Percentiles rank a stretch among this genome's conserved stretches.
Evolutionary conservation across 1,284 basidiomycete species (phyloP).

Genomic region (Leccinum subspadiceum): DNA sequence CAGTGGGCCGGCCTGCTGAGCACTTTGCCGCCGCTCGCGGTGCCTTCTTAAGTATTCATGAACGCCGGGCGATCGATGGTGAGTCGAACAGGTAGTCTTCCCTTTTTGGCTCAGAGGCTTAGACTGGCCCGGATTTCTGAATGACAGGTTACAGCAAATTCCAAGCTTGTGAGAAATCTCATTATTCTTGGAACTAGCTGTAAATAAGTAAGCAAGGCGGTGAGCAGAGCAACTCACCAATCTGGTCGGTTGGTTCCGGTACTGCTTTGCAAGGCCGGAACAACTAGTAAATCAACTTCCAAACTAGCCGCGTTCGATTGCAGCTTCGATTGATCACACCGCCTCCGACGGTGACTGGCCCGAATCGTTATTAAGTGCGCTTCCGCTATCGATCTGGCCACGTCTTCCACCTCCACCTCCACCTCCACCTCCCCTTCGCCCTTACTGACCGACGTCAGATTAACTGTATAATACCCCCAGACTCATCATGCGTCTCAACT

Average conservation of each 20-base stretch:
- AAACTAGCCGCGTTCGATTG: neutral
- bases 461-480: neutral
- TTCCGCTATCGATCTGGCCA: neutral
- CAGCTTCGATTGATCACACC: neutral
- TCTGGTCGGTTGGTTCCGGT: neutral
- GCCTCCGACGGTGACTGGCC: neutral
- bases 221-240: neutral
- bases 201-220: neutral
- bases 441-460: neutral
- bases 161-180: neutral
- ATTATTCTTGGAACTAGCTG: neutral
- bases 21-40: neutral
- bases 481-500: constrained; percentile 19
- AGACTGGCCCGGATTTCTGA: neutral
- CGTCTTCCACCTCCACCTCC: neutral
- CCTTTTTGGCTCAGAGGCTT: neutral
- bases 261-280: neutral
- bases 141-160: neutral
- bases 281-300: neutral
- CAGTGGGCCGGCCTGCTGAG: neutral
- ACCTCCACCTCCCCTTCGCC: neutral
- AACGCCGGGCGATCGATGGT: neutral
- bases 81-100: neutral
- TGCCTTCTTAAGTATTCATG: neutral
- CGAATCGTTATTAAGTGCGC: neutral